Conservation (phyloP, 192 early-diverging fungal genomes). For the Phlyctochytrium planicorne region DNA sequence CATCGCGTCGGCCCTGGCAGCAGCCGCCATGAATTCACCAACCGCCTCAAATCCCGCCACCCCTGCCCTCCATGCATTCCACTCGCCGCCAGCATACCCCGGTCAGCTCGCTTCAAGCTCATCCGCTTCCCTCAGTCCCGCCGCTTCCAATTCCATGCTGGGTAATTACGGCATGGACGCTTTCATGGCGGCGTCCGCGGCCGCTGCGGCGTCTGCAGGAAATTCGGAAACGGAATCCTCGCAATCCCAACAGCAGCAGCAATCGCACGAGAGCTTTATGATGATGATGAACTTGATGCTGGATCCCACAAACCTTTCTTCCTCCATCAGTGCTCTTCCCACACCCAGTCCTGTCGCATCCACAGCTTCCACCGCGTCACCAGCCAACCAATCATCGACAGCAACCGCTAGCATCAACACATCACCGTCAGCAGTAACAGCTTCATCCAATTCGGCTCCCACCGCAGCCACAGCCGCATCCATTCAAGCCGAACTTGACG, state of each 20-base stretch:
- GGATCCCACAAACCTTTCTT: not conserved
- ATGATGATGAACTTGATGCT: constrained; percentile 1
- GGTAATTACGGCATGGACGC: not conserved
- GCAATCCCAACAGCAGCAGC: not conserved
- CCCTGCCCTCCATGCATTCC: no score
- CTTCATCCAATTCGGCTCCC: not conserved
- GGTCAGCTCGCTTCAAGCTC: no score
- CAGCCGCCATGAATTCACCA: not conserved
- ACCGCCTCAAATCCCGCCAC: not conserved
- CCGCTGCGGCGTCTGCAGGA: not conserved
- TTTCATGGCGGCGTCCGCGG: not conserved
- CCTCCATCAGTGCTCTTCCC: not conserved
- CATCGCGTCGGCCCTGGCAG: not conserved
- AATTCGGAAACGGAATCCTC: not conserved
- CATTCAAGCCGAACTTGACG: not conserved
- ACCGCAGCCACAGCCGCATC: not conserved
- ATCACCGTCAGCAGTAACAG: no score
- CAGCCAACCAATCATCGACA: no score
- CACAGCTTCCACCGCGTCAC: not conserved
- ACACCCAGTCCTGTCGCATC: not conserved
- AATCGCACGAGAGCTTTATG: not conserved
- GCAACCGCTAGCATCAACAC: no score
- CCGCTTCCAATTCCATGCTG: not conserved
- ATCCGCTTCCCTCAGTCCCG: not conserved
- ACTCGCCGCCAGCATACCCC: no score